Percentiles rank a stretch among this genome's conserved stretches.
phyloP scores from a whole-genome alignment of 2,329 filamentous ascomycete species.

The Pyrenochaeta sp. region DNA sequence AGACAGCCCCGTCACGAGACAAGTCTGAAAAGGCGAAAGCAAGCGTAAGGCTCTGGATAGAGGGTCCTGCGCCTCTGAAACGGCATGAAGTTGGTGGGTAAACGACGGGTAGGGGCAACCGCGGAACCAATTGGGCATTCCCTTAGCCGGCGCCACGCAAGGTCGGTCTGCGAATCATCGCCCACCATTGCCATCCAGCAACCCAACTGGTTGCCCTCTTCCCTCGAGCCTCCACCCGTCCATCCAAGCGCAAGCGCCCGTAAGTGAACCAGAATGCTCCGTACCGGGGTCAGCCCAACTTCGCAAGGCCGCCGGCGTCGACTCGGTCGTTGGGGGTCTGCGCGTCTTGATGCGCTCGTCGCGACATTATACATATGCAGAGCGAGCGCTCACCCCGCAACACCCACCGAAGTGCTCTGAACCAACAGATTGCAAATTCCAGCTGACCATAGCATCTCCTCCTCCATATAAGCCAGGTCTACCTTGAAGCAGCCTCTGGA shows the following conservation, averaged over 20 bases:
- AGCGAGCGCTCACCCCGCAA: slow-evolving; percentile 33
- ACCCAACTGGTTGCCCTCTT: slow-evolving; percentile 42
- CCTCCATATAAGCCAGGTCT: slow-evolving; percentile 27
- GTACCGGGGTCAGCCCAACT: slow-evolving; percentile 37
- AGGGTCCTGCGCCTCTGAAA: slow-evolving; percentile 31
- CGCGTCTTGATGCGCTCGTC: slow-evolving; percentile 36
- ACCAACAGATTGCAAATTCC: slow-evolving; percentile 34
- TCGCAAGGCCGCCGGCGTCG: slow-evolving; percentile 34
- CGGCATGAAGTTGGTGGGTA: slow-evolving; percentile 38
- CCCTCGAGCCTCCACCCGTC: slow-evolving; percentile 43
- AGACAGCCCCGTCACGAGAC: slow-evolving; percentile 27
- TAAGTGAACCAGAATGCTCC: slow-evolving; percentile 37
- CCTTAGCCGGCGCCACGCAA: slow-evolving; percentile 36
- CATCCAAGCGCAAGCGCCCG: slow-evolving; percentile 49
- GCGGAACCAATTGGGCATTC: slow-evolving; percentile 37
- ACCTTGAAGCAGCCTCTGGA: slow-evolving; percentile 27
- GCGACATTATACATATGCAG: slow-evolving; percentile 45
- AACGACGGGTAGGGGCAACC: slow-evolving; percentile 30
- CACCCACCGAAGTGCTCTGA: slow-evolving; percentile 33
- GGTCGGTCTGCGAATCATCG: slow-evolving; percentile 46
- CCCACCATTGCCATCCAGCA: slow-evolving; percentile 37
- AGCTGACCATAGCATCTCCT: slow-evolving; percentile 19
- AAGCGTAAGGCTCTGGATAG: slow-evolving; percentile 21
- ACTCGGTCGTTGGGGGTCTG: slow-evolving; percentile 27
- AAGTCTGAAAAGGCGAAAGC: slow-evolving; percentile 18